Evolutionary conservation across 257 asterid genomes (phyloP).

Genomic region (Fraxinus cuspidata): DNA sequence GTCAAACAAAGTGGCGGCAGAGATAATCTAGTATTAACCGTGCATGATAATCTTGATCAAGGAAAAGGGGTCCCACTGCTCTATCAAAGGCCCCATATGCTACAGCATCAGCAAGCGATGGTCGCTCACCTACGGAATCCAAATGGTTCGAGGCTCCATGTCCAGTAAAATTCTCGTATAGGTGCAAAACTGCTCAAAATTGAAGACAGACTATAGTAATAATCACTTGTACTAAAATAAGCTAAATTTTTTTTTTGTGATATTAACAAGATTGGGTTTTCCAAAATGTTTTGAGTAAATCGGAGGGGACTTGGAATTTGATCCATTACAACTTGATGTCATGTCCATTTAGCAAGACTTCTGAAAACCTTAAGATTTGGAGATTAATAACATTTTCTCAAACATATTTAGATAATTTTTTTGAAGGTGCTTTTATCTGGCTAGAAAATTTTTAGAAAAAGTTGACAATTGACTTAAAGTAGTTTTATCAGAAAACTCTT

Average conservation of each 20-base stretch:
- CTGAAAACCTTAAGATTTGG: too few relatives aligned
- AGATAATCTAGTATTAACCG: constrained; percentile 14
- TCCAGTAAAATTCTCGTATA: constrained; percentile 33
- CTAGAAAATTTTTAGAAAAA: too few relatives aligned
- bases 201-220: constrained; percentile 23
- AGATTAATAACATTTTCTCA: too few relatives aligned
- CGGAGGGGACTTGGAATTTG: background rate
- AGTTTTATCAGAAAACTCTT: too few relatives aligned
- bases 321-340: background rate
- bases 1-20: background rate
- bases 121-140: constrained; percentile 51
- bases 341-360: background rate
- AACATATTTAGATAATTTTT: too few relatives aligned
- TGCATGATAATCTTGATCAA: background rate
- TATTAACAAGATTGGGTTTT: background rate
- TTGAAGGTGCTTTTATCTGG: too few relatives aligned
- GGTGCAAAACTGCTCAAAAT: constrained; percentile 31
- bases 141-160: constrained; percentile 20
- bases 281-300: background rate
- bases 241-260: background rate
- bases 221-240: constrained; percentile 10
- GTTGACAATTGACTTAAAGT: too few relatives aligned
- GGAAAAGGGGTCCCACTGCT: constrained; percentile 23
- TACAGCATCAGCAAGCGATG: constrained; percentile 10
- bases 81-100: constrained; percentile 21